Base-by-base conservation (phyloP, 192 early-diverging fungal genomes). In the Coemansia javaensis region DNA sequence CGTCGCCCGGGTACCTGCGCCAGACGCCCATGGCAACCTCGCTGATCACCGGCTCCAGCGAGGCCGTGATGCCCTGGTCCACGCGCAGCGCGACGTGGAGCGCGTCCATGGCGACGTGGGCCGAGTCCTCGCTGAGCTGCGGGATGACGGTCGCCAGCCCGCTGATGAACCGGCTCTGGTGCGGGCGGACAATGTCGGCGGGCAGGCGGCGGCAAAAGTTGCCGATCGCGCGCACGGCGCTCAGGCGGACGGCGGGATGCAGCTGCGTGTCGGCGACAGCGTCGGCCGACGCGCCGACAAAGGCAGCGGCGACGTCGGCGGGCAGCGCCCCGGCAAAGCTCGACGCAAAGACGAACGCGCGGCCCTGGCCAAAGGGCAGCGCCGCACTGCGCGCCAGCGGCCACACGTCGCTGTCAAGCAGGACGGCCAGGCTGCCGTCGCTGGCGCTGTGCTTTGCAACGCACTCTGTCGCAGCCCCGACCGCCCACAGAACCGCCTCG, bases 341-440 rank as follows among this genome's bases (percentile, higher is more conserved):
- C 37, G 85, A 85, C 2, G 86, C 80, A 79, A 94, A 93, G 14
- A 92, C 85, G 43, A 98, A 81, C 2, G 91, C 85, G 12, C 94
- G 90, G 4, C 93, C 91, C 63, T 91, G 89, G 48, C 90, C 77
- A 61, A 91, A 91, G 7, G 94, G 94, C 7, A 55, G 63, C 10
- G 82, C 82, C 77, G 60, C 13, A 40, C 63, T 57, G 17, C 62
- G 72, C 1, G 64, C 62, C 44, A 76, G 38, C 35, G 81, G 81
- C 47, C 90, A 75, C 7, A 95, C 87, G 28, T 93, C 83, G 48
- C 85, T 83, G 15, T 88, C 83, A 59, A 95, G 90, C 6, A 94
- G 59, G 25, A 80, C 83, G 46, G 72, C 79, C 25, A 96, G 60
- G 55, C 90, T 88, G 50, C 90, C 81, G 15, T 69, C 68, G 11